Evolutionary conservation across 768 basidiomycete species (phyloP).

Genomic region (Lactifluus rugatus): DNA sequence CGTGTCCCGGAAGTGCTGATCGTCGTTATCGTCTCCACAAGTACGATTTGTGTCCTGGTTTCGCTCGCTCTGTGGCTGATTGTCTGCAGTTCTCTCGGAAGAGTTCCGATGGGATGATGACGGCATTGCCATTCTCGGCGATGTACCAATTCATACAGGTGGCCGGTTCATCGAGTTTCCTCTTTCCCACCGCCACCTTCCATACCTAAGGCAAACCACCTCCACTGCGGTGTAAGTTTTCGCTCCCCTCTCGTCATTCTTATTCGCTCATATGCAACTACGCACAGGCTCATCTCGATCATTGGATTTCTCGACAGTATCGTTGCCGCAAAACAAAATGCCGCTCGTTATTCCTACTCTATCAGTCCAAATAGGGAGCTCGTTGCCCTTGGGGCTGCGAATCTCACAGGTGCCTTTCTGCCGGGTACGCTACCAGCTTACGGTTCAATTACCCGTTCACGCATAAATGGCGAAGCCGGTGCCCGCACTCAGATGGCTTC

Average conservation of each 20-base stretch:
- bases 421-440: constrained; percentile 88
- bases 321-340: constrained; percentile 90
- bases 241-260: neutral
- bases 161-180: constrained; percentile 67
- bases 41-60: constrained; percentile 35
- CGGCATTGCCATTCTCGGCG: constrained; percentile 79
- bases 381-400: constrained; percentile 83
- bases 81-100: constrained; percentile 50
- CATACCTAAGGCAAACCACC: constrained; percentile 68
- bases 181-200: constrained; percentile 45
- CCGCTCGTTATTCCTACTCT: constrained; percentile 72
- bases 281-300: constrained; percentile 57
- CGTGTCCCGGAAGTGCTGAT: constrained; percentile 86
- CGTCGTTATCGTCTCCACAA: constrained; percentile 72
- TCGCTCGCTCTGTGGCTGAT: neutral
- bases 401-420: constrained; percentile 68
- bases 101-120: constrained; percentile 62
- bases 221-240: constrained; percentile 63
- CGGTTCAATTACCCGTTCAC: constrained; percentile 84
- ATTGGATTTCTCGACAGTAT: constrained; percentile 93
- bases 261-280: neutral
- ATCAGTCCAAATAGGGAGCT: constrained; percentile 93
- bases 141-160: constrained; percentile 55
- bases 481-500: constrained; percentile 86
- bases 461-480: constrained; percentile 87